Base-by-base conservation (phyloP, 345 rosid genomes). In the Populus nigra region DNA sequence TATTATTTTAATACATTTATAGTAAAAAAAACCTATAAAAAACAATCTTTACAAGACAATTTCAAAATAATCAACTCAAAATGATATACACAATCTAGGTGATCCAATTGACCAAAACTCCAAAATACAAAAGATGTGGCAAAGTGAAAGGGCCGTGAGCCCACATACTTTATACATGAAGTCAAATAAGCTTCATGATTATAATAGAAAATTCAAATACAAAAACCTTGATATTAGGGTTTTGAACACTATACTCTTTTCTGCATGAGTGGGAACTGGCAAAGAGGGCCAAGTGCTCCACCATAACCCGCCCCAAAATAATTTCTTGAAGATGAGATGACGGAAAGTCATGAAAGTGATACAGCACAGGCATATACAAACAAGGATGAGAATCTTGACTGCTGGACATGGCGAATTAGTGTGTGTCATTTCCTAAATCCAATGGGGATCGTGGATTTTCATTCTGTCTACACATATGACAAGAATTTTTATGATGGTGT, bases 381-480 rank as follows among this genome's bases (percentile, higher is more conserved):
- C 29, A 33, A 76, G 86, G 59, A 59, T 83, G 88, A 85, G 63
- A 83, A 85, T 83, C 59, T 85, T 85, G 87, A 85, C 87, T 49
- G 36, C 16, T 4, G 25, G 59, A 59, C 71, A 49, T 47, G 18
- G 55, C 59, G 77, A 72, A 27, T 74, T 73, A 70, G 38, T 71
- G 45, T 45, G 38, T 65, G 43, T 61, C 13, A 2, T 67, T 70
- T 31, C 76, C 76, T 69, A 69, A 78, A 77, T 79, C 85, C 77
- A 80, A 71, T 83, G 74, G 62, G 70, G 83, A 81, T 84, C 79
- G 11, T 50, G 61, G 39, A 20, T 76, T 73, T 53, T 68, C 76
- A 36, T 67, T 73, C 38, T 83, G 76, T 83, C 85, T 67, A 29
- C 77, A 47, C 38, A 50, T 38, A 33, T 12, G 79, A 77, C 47